Evolutionary conservation across 1,139 yeast species (phyloP).

Genomic region (Petasospora fabianii): DNA sequence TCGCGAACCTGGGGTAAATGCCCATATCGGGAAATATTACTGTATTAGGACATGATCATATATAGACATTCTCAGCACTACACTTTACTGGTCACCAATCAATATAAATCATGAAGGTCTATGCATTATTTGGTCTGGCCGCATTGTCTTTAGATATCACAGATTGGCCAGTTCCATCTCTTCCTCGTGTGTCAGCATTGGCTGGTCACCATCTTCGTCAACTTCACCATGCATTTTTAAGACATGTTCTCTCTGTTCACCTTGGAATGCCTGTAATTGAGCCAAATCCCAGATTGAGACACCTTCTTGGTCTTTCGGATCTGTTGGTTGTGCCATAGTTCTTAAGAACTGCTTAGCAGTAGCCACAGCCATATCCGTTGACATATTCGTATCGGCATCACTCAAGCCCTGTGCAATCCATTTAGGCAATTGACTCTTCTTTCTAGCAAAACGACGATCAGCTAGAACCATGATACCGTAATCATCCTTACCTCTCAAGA

Average conservation of each 20-base stretch:
- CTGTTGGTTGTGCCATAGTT: slow-evolving; percentile 91
- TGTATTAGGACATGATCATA: no score
- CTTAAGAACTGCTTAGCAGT: slow-evolving; percentile 89
- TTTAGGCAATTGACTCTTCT: slow-evolving; percentile 84
- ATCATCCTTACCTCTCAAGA: slow-evolving; percentile 94
- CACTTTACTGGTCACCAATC: no score
- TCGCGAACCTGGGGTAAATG: no score
- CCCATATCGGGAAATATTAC: no score
- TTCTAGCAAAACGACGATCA: slow-evolving; percentile 85
- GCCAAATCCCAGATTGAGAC: slow-evolving; percentile 87
- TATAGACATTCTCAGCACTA: no score
- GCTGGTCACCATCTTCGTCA: slow-evolving; percentile 25
- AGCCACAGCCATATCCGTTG: slow-evolving; percentile 97
- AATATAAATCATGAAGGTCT: no score
- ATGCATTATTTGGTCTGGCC: no score
- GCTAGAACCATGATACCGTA: slow-evolving; percentile 98
- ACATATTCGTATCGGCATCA: slow-evolving; percentile 87
- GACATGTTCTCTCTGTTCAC: slow-evolving; percentile 36
- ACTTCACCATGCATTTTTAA: slow-evolving; percentile 6
- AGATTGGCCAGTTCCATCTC: slow-evolving; percentile 22
- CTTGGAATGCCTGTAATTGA: slow-evolving; percentile 63
- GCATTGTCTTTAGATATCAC: no score
- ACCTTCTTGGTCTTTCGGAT: slow-evolving; percentile 90
- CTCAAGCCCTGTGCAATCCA: slow-evolving; percentile 94
- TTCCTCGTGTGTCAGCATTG: slow-evolving; percentile 26